Base-by-base conservation (phyloP, 768 basidiomycete genomes). In the Lanmaoa rubissima region DNA sequence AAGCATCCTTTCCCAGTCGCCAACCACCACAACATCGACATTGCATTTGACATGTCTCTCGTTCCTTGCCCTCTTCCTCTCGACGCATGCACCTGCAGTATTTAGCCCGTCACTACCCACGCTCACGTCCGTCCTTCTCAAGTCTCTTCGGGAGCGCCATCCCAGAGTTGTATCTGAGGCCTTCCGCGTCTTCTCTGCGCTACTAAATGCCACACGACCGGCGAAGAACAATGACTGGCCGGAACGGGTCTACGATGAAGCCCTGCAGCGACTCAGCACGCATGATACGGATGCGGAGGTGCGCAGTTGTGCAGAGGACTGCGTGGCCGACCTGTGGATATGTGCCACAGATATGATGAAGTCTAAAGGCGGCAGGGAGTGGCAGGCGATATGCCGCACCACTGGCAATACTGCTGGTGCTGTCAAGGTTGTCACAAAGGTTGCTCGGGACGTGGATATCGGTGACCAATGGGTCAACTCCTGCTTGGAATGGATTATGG, bases 261-360 rank as follows among this genome's bases (percentile, higher is more conserved):
- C 92, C 11, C 75, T 90, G 4, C 69, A 75, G 21, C 80, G 92
- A 50, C 74, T 99, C 38, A 81, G 76, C 48, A 87, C 82, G 45
- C 85, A 90, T 58, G 90, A 95, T 61, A 95, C 95, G 1, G 96
- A 98, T 69, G 86, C 90, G 4, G 95, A 97, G 60, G 92, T 98
- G 21, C 83, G 94, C 38, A 79, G 81, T 26, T 84, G 82, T 60
- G 94, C 94, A 0, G 88, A 98, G 63, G 85, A 88, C 34, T 85
- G 84, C 48, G 80, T 96, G 43, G 94, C 88, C 1, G 88, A 94
- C 67, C 75, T 98, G 10, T 92, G 97, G 86, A 81, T 92, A 49
- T 87, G 86, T 61, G 92, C 94, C 1, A 86, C 89, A 1, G 91
- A 94, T 46, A 72, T 84, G 14, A 78, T 91, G 36, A 79, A 72